Percentiles rank a stretch among this genome's conserved stretches.
phyloP scores from a whole-genome alignment of 306 rosid genomes.

The Gillenia trifoliata region DNA sequence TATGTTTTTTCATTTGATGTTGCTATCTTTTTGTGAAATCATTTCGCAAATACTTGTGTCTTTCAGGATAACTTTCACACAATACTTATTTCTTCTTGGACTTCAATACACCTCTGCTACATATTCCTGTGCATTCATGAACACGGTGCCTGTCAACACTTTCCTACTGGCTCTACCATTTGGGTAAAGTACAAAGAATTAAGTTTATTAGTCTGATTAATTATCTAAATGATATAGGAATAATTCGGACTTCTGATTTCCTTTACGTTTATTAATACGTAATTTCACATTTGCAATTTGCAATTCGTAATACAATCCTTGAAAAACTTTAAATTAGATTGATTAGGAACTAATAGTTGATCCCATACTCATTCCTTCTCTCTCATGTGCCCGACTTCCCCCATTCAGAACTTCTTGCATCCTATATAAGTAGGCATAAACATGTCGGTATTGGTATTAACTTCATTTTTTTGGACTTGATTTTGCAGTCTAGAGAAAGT shows the following conservation, averaged over 20 bases:
- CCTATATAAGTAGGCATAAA: neutral
- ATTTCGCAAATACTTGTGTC: neutral
- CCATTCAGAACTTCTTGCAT: neutral
- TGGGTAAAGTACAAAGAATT: slow-evolving; percentile 40
- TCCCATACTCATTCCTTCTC: neutral
- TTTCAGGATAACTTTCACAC: slow-evolving; percentile 62
- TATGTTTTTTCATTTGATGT: neutral
- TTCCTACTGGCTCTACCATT: slow-evolving; percentile 72
- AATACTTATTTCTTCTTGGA: slow-evolving; percentile 66
- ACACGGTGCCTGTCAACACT: slow-evolving; percentile 74
- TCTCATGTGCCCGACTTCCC: neutral
- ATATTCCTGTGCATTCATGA: slow-evolving; percentile 82
- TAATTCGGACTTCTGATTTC: neutral
- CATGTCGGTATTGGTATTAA: neutral
- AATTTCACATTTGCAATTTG: too few relatives aligned
- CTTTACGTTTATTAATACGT: neutral
- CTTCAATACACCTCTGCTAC: slow-evolving; percentile 75
- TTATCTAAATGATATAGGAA: neutral
- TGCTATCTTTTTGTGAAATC: neutral
- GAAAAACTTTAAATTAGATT: too few relatives aligned
- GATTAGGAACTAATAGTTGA: too few relatives aligned
- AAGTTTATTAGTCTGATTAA: neutral
- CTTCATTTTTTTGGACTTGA: neutral
- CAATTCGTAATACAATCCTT: too few relatives aligned
- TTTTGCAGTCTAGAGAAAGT: slow-evolving; percentile 66